Percentiles rank a stretch among this genome's conserved stretches.
These are phyloP conservation scores for Orbilia oligospora DNA, from an alignment of 2,329 filamentous ascomycete genomes.

Conservation along the genomic window DNA sequence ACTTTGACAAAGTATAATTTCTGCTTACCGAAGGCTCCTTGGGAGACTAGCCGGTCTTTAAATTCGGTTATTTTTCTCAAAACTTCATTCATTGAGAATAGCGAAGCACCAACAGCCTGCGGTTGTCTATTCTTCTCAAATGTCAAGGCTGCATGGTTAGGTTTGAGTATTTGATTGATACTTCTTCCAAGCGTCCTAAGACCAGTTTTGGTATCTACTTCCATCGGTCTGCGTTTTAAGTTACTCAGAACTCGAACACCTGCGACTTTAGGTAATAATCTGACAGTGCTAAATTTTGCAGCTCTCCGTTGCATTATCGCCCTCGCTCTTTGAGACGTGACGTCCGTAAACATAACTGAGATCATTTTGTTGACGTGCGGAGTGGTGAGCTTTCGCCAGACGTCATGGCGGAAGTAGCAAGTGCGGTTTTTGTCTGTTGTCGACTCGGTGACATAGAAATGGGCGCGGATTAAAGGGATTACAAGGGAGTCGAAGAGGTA, in stretches of 20 bases:
- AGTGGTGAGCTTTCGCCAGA: slow-evolving; percentile 84
- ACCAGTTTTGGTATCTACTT: slow-evolving; percentile 62
- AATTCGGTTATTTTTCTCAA: slow-evolving; percentile 81
- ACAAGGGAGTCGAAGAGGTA: slow-evolving; percentile 93
- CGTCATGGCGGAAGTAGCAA: slow-evolving; percentile 95
- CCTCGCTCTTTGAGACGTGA: slow-evolving; percentile 74
- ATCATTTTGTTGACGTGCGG: slow-evolving; percentile 80
- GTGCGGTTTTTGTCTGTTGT: slow-evolving; percentile 82
- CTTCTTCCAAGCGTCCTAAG: slow-evolving; percentile 72
- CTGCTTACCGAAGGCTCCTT: slow-evolving; percentile 66
- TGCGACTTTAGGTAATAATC: slow-evolving; percentile 83
- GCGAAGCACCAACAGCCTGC: slow-evolving; percentile 78
- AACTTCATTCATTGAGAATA: slow-evolving; percentile 86
- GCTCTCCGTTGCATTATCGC: slow-evolving; percentile 74
- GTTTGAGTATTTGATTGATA: slow-evolving; percentile 79
- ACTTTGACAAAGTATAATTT: slow-evolving; percentile 88
- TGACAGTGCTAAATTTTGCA: slow-evolving; percentile 82
- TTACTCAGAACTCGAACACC: slow-evolving; percentile 90
- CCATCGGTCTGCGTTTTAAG: slow-evolving; percentile 76
- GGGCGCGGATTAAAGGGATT: slow-evolving; percentile 85
- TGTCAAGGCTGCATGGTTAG: slow-evolving; percentile 82
- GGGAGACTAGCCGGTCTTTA: slow-evolving; percentile 70
- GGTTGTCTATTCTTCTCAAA: slow-evolving; percentile 80
- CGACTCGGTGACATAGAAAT: slow-evolving; percentile 96
- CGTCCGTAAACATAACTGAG: slow-evolving; percentile 81